Base-by-base conservation (phyloP, 2,329 filamentous ascomycete genomes). In the Paramyrothecium sp. region DNA sequence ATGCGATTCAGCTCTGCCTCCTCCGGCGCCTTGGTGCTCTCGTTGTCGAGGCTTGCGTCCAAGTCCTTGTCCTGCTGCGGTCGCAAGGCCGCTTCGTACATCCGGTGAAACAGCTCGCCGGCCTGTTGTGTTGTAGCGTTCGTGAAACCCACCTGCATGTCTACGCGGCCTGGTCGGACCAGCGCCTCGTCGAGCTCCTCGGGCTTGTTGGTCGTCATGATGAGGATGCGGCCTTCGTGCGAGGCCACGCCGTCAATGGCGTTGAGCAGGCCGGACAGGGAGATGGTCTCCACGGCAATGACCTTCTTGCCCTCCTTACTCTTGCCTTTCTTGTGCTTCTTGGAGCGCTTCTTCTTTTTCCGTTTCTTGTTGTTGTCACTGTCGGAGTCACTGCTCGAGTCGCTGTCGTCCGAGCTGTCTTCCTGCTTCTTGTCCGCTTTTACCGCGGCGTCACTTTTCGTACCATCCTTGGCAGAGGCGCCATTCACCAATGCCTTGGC, bases 181-280 rank as follows among this genome's bases (percentile, higher is more conserved):
- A 95, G 80, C 0, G 89, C 90, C 50, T 87, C 81, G 67, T 93
- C 90, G 0, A 94, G 82, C 16, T 83, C 80, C 64, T 93, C 87
- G 3, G 88, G 88, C 58, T 86, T 83, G 72, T 94, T 95, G 33
- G 89, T 92, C 0, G 90, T 93, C 88, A 93, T 92, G 74, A 94
- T 87, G 19, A 94, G 81, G 13, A 94, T 84, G 50, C 89, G 84
- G 23, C 90, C 90, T 73, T 94, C 90, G 64, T 91, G 89, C 3
- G 87, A 89, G 1, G 89, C 89, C 1, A 92, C 90, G 55, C 91
- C 90, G 66, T 96, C 91, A 58, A 96, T 91, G 57, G 89, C 89
- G 71, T 96, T 96, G 54, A 96, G 81, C 1, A 96, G 80, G 1
- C 90, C 90, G 0, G 89, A 91, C 2, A 95, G 80, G 1, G 89